Percentiles rank a stretch among this genome's conserved stretches.
phyloP scores from a whole-genome alignment of 192 early-diverging fungal genomes.

The Phlyctochytrium planicorne region DNA sequence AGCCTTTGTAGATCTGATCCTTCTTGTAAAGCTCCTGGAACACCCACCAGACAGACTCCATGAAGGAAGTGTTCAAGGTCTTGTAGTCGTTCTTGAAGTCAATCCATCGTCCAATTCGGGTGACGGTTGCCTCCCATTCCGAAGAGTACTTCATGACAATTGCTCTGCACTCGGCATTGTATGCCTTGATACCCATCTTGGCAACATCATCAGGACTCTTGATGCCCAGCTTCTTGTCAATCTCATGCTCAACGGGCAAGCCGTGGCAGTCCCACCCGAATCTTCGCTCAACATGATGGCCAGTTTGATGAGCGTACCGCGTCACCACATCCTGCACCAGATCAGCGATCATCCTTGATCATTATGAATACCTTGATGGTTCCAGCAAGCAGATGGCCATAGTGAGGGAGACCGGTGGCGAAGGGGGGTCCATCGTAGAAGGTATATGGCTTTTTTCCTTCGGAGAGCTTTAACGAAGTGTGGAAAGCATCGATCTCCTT shows the following conservation, averaged over 20 bases:
- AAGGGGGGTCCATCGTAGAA: slow-evolving; percentile 99
- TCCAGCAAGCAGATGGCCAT: slow-evolving; percentile 97
- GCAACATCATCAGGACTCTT: slow-evolving; percentile 84
- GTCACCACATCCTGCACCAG: slow-evolving; percentile 86
- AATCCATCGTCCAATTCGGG: slow-evolving; percentile 98
- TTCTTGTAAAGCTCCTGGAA: slow-evolving; percentile 96
- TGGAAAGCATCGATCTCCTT: slow-evolving; percentile 96
- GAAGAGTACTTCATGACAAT: slow-evolving; percentile 94
- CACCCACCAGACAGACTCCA: slow-evolving; percentile 99
- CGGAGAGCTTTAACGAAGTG: slow-evolving; percentile 84
- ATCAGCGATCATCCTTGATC: background rate
- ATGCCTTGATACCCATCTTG: slow-evolving; percentile 93
- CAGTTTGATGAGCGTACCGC: slow-evolving; percentile 90
- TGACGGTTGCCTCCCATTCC: slow-evolving; percentile 94
- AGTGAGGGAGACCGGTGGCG: slow-evolving; percentile 97
- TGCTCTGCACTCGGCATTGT: slow-evolving; percentile 93
- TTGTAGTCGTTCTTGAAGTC: slow-evolving; percentile 99
- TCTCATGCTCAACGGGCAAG: slow-evolving; percentile 93
- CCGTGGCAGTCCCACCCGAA: slow-evolving; percentile 98
- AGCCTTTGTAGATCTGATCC: slow-evolving; percentile 92
- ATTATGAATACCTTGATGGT: slow-evolving; percentile 83
- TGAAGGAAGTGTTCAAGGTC: slow-evolving; percentile 91
- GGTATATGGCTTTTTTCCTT: slow-evolving; percentile 80
- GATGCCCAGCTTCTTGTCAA: slow-evolving; percentile 90
- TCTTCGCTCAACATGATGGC: slow-evolving; percentile 95